These are phyloP conservation scores for Chaetoscypha palmicola DNA, from an alignment of 2,329 filamentous ascomycete species.

Conservation along the genomic window DNA sequence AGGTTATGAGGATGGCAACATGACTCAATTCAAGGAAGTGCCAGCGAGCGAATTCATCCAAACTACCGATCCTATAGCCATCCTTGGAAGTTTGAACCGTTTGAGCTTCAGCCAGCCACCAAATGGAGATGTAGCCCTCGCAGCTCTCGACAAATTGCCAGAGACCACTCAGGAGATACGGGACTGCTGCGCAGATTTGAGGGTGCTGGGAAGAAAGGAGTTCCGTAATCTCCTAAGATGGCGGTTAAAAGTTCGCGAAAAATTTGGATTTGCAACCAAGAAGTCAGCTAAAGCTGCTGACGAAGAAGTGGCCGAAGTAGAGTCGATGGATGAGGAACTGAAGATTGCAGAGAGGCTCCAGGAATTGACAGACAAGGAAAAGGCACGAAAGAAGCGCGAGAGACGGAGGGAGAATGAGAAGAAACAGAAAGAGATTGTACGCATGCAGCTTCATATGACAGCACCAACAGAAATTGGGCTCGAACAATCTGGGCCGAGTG, in stretches of 20 bases:
- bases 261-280: conserved; percentile 80
- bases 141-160: conserved; percentile 76
- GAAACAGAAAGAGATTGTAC: conserved; percentile 90
- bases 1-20: conserved; percentile 95
- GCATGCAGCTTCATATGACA: conserved; percentile 96
- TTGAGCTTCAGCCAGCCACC: conserved; percentile 74
- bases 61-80: conserved; percentile 84
- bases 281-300: conserved; percentile 38
- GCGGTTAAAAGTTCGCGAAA: conserved; percentile 82
- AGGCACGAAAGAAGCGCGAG: conserved; percentile 71
- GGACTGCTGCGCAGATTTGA: conserved; percentile 72
- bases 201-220: conserved; percentile 86
- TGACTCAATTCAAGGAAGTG: conserved; percentile 83
- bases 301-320: conserved; percentile 73
- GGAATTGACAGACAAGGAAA: conserved; percentile 71
- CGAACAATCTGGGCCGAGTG: conserved; percentile 72
- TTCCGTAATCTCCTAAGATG: conserved; percentile 86
- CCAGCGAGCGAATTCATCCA: conserved; percentile 90
- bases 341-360: conserved; percentile 84
- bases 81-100: conserved; percentile 79
- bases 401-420: conserved; percentile 83
- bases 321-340: conserved; percentile 91
- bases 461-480: conserved; percentile 93
- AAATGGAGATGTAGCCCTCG: conserved; percentile 78
- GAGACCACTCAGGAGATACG: conserved; percentile 82